A percentile compares a stretch with the other conserved stretches of the same genome.
Evolutionary conservation across 768 basidiomycete genomes (phyloP).

Genomic region (Nidularia pulvinata): DNA sequence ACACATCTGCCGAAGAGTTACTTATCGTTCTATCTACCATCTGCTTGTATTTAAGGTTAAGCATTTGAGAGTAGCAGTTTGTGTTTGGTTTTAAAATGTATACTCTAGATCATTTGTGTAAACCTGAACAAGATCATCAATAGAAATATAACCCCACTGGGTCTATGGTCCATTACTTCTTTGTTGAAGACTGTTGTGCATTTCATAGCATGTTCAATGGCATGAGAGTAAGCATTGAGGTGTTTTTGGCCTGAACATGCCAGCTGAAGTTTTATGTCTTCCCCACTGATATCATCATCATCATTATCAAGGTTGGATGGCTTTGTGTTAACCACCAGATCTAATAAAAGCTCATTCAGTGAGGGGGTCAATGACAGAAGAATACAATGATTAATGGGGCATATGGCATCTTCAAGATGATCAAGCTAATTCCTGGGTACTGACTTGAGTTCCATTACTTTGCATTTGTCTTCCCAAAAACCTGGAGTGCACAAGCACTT

Average conservation of each 20-base stretch:
- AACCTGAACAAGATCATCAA: constrained; percentile 26
- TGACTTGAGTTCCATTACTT: constrained; percentile 8
- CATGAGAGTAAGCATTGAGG: constrained; percentile 20
- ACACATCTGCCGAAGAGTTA: too few relatives aligned
- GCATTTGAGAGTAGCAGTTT: constrained; percentile 17
- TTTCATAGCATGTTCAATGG: constrained; percentile 14
- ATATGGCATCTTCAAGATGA: constrained; percentile 23
- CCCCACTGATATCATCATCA: background rate
- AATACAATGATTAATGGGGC: constrained; percentile 5
- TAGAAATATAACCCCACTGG: constrained; percentile 18
- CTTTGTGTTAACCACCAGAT: constrained; percentile 13
- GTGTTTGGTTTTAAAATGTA: constrained; percentile 17
- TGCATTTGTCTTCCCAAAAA: constrained; percentile 18
- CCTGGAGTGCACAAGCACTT: constrained; percentile 27
- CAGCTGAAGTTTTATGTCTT: constrained; percentile 15
- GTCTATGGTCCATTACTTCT: constrained; percentile 5
- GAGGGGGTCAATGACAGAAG: constrained; percentile 7
- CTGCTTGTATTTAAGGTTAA: too few relatives aligned
- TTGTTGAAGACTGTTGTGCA: constrained; percentile 21
- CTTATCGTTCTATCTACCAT: too few relatives aligned
- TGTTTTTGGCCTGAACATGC: constrained; percentile 22
- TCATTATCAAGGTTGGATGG: constrained; percentile 1
- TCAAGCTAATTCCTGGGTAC: constrained; percentile 25
- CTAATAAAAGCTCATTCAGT: constrained; percentile 17
- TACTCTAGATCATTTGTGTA: constrained; percentile 17